A percentile compares a stretch with the other conserved stretches of the same genome.
These are phyloP conservation scores for Boletus vinaceobasis DNA, from an alignment of 768 basidiomycete species.

Conservation along the genomic window DNA sequence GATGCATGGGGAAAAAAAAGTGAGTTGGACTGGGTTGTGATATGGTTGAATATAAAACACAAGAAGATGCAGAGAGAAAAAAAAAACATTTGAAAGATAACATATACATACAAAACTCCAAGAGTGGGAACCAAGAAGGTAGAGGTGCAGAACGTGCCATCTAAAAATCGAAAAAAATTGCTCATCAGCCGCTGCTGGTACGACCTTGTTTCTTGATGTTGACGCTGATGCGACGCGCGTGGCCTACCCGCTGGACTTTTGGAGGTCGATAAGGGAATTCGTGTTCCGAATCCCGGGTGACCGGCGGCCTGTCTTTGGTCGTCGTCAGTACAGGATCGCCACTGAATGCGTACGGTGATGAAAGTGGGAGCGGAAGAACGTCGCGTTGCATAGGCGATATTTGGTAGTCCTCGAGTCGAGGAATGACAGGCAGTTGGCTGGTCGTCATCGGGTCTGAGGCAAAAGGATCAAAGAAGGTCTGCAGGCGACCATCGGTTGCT, in stretches of 20 bases:
- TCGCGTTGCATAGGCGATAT: not conserved
- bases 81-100: not conserved
- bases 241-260: conserved; percentile 33
- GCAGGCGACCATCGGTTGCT: not conserved
- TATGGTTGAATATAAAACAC: not conserved
- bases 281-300: not conserved
- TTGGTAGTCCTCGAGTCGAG: conserved; percentile 5
- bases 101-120: conserved; percentile 1
- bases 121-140: no score
- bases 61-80: not conserved
- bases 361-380: not conserved
- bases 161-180: not conserved
- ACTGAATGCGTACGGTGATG: not conserved
- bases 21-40: not conserved
- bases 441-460: conserved; percentile 12
- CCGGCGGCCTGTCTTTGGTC: not conserved
- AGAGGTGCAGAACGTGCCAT: not conserved
- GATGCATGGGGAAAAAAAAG: not conserved
- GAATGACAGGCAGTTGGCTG: conserved; percentile 12
- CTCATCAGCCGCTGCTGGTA: conserved; percentile 9
- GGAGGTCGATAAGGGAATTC: conserved; percentile 35
- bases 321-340: not conserved
- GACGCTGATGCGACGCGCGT: conserved; percentile 40
- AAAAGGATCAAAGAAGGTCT: conserved; percentile 21
- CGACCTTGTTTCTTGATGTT: conserved; percentile 29